phyloP scores from a whole-genome alignment of 2,329 filamentous ascomycete species.

The Neofusicoccum kwambonambiense region DNA sequence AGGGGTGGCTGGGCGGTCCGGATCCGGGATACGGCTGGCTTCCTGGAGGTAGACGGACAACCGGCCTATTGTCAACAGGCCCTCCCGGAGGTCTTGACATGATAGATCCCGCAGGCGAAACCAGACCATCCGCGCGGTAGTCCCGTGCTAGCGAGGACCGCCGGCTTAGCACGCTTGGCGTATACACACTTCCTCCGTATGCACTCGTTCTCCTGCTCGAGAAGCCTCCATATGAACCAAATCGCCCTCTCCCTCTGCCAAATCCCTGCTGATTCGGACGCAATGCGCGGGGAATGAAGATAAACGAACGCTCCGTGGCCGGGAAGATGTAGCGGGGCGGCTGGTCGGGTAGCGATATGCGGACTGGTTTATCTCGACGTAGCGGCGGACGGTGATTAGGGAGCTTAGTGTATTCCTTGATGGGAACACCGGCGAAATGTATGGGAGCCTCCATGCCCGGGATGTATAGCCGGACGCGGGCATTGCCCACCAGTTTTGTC shows the following conservation, averaged over 20 bases:
- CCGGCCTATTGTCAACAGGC: constrained; percentile 64
- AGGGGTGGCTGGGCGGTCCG: constrained; percentile 12
- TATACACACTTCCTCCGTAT: constrained; percentile 77
- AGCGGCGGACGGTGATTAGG: constrained; percentile 93
- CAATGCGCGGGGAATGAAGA: constrained; percentile 93
- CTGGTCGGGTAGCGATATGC: constrained; percentile 81
- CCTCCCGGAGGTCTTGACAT: constrained; percentile 65
- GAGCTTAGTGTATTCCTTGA: constrained; percentile 89
- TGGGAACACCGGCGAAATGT: constrained; percentile 70
- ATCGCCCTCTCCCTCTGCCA: constrained; percentile 66
- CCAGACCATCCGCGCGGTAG: constrained; percentile 67
- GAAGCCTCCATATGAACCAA: constrained; percentile 64
- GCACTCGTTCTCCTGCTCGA: constrained; percentile 79
- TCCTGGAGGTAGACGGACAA: constrained; percentile 78
- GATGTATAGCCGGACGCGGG: constrained; percentile 78
- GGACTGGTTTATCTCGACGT: constrained; percentile 91
- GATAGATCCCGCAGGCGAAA: constrained; percentile 77
- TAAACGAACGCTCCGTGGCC: constrained; percentile 85
- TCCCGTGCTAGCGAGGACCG: constrained; percentile 76
- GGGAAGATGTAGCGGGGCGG: constrained; percentile 88
- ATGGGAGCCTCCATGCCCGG: constrained; percentile 71
- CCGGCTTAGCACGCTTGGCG: constrained; percentile 82
- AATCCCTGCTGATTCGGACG: constrained; percentile 86
- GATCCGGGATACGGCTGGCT: constrained; percentile 28
- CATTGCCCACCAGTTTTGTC: constrained; percentile 79